Base-by-base conservation (phyloP, 352 stramenopile genomes). In the Pelagophyceae sp. region DNA sequence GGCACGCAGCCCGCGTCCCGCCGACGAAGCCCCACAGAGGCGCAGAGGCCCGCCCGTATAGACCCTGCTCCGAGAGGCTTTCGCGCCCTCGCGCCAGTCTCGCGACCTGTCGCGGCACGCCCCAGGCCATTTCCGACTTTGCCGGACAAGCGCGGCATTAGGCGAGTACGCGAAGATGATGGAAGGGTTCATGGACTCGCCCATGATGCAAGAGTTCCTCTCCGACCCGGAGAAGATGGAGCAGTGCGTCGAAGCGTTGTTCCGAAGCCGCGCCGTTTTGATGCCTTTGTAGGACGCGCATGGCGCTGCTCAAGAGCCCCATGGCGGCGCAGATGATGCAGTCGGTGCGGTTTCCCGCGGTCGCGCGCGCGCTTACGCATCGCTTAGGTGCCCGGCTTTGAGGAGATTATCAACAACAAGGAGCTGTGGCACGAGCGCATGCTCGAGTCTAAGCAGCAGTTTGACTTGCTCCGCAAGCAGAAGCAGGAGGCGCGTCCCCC, bases 151-250 rank as follows among this genome's bases (percentile, higher is more conserved):
- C 77, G 78, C 1, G 69, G 33, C 37, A 82, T 87, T 74, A 25
- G n/a, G 80, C 58, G 82, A 85, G 79, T 81, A 77, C 40, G 77
- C 83, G 76, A 54, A 82, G 71, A 72, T 78, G 40, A 87, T 88
- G 82, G 77, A 82, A 35, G 72, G 82, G 27, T 80, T 90, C 76
- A 86, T 88, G 79, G 85, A 88, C 76, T 86, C 79, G 33, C 84
- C 85, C n/a, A 85, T 90, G 67, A 88, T 90, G 79, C 65, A 87
- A 58, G 83, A 90, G 78, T 87, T 85, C 65, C 85, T 90, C 78
- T 82, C 76, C 33, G 82, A 88, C 78, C 85, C 86, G 0, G 84
- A 86, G 76, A 85, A 84, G 64, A 81, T 90, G 37, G 86, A 90
- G 77, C 72, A 87, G 80, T 80, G n/a, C n/a, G n/a, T n/a, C n/a